phyloP scores from a whole-genome alignment of 2,329 filamentous ascomycete genomes.

The Curvularia eragrostidis region DNA sequence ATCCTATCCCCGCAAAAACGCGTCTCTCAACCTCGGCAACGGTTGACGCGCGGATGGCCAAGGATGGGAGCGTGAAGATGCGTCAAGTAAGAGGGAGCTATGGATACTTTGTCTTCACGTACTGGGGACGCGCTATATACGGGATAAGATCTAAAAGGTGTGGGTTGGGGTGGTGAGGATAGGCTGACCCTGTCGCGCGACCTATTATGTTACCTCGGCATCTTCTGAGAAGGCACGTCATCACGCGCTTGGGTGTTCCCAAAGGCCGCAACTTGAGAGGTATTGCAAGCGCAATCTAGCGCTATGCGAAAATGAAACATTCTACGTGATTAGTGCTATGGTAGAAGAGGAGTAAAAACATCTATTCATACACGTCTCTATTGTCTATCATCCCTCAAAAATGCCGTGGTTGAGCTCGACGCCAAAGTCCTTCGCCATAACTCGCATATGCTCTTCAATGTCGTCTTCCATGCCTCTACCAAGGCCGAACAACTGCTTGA shows the following conservation, averaged over 20 bases:
- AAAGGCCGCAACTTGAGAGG: not conserved
- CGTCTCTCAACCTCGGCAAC: not conserved
- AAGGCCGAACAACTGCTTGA: slow-evolving; percentile 76
- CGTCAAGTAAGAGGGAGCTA: not conserved
- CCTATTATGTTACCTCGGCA: slow-evolving; percentile 20
- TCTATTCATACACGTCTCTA: slow-evolving; percentile 3
- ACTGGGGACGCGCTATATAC: not conserved
- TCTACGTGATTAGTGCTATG: not conserved
- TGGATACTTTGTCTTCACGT: not conserved
- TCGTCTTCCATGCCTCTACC: slow-evolving; percentile 93
- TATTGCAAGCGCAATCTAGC: not conserved
- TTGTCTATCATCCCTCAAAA: slow-evolving; percentile 70
- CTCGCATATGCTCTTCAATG: slow-evolving; percentile 85
- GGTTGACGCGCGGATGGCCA: not conserved
- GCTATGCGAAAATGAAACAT: not conserved
- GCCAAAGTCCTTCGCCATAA: slow-evolving; percentile 88
- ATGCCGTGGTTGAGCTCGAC: slow-evolving; percentile 87
- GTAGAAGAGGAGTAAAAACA: not conserved
- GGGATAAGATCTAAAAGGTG: not conserved
- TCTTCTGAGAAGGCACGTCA: slow-evolving; percentile 12
- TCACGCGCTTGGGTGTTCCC: slow-evolving; percentile 3
- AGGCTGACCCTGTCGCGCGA: not conserved
- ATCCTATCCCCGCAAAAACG: not conserved
- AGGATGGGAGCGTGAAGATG: not conserved
- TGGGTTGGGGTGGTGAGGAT: not conserved